Evolutionary conservation across 208 protist species (phyloP), one percentile per base, ranked within the genome.

Genomic region (Angomonas ambiguus): DNA sequence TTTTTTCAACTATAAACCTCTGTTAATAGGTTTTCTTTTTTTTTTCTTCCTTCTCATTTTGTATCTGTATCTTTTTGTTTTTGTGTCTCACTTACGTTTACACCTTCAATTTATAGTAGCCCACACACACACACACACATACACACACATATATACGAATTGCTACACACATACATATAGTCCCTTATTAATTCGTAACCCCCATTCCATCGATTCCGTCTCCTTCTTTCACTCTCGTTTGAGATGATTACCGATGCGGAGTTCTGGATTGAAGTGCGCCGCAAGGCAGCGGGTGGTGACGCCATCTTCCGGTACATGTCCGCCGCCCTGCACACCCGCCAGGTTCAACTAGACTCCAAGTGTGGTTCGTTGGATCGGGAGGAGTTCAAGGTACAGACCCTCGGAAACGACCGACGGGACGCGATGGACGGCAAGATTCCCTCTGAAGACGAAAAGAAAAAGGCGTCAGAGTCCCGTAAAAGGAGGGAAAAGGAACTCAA

Each of bases 171-270:
- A 62, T 62, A 62, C 41, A 32, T 62, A 32, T 32, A 62, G 6
- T 35, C 5, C 10, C 41, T 6, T 56, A 5, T 56, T 25, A 61
- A 5, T 48, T 48, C 13, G 38, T 18, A 18, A 48, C 18, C 18
- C 13, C 18, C 38, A 20, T 48, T 48, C 38, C 38, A 5, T 35
- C 25, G 10, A 11, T 62, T 62, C 6, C 18, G 34, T 62, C 56
- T 62, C 56, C 25, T 62, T 62, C 30, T 42, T 62, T 22, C 18
- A 5, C 34, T 1, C 5, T 63, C 42, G 42, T 48, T 34, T 48
- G 35, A 69, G 62, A 94, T 94, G 88, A 94, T 94, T 65, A 68
- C 74, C 1, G 89, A 95, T 81, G 84, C 83, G 0, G 85, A 95
- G 62, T 95, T 95, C 59, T 95, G 89, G 86, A 80, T 86, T 30